Evolutionary conservation across 805 yeast genomes (phyloP).

Genomic region (Vanderwaltozyma polyspora): DNA sequence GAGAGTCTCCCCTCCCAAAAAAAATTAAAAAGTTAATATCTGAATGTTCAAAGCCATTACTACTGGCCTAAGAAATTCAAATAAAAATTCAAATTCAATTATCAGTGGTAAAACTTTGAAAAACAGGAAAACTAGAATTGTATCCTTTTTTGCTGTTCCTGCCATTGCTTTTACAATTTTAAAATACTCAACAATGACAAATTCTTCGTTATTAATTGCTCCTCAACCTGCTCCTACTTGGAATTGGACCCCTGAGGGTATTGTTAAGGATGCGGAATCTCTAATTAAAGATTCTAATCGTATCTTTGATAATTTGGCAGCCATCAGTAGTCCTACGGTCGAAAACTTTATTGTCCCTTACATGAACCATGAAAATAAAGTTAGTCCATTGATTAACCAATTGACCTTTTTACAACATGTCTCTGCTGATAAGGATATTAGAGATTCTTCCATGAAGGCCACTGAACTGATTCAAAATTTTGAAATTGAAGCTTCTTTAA

Average conservation of each 20-base stretch:
- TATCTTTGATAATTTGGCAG: slow-evolving; percentile 45
- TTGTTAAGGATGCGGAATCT: slow-evolving; percentile 33
- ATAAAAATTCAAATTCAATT: too few species aligned
- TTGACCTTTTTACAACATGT: slow-evolving; percentile 65
- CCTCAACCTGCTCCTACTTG: slow-evolving; percentile 39
- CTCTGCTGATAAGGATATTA: slow-evolving; percentile 47
- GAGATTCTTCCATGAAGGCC: slow-evolving; percentile 61
- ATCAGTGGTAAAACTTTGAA: too few species aligned
- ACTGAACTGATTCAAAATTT: slow-evolving; percentile 46
- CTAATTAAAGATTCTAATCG: slow-evolving; percentile 34
- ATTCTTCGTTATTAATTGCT: slow-evolving; percentile 4
- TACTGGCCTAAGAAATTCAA: neutral
- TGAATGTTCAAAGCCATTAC: neutral
- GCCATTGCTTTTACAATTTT: slow-evolving; percentile 1
- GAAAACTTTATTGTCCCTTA: slow-evolving; percentile 45
- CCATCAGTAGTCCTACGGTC: slow-evolving; percentile 39
- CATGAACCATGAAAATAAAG: slow-evolving; percentile 40
- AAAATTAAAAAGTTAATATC: neutral
- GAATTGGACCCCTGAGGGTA: slow-evolving; percentile 45
- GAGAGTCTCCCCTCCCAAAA: too few species aligned
- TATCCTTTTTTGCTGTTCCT: slow-evolving; percentile 6
- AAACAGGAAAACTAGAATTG: too few species aligned
- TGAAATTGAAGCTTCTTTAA: slow-evolving; percentile 50
- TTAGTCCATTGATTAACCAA: slow-evolving; percentile 36
- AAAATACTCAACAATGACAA: neutral